Conservation (phyloP, 179 eudicot species). For the Actinidia arguta region DNA sequence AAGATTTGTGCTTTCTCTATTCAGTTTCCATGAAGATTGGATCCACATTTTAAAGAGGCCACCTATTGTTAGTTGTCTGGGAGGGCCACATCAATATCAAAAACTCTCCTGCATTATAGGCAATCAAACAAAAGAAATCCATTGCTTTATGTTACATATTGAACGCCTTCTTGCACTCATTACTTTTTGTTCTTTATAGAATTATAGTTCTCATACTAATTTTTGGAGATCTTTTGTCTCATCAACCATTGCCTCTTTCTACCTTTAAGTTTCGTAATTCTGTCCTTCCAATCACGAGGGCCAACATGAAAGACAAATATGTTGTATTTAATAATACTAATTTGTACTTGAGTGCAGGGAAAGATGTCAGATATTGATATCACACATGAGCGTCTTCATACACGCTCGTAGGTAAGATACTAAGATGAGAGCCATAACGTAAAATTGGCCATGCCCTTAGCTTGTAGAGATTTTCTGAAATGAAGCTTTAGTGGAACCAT, state of each 20-base stretch:
- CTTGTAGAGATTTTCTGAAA: not conserved
- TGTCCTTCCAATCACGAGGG: not conserved
- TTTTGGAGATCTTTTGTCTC: not conserved
- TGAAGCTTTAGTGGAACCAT: not conserved
- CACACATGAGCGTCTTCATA: not conserved
- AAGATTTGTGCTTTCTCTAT: no score
- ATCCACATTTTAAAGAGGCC: constrained; percentile 1
- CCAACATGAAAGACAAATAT: not conserved
- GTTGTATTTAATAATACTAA: no score
- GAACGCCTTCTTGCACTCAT: not conserved
- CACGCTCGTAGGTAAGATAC: not conserved
- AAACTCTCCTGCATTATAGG: no score
- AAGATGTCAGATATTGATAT: not conserved
- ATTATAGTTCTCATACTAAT: not conserved
- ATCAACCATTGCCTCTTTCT: not conserved
- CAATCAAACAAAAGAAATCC: not conserved
- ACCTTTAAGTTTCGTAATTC: no score
- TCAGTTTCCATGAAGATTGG: no score
- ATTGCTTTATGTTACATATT: not conserved
- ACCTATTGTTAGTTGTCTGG: not conserved
- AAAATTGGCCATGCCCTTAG: not conserved
- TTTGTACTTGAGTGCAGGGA: not conserved
- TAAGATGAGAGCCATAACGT: no score
- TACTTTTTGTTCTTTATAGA: not conserved
- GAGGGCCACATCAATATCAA: not conserved